These are phyloP conservation scores for Aspergillus pseudoterreus DNA, from an alignment of 2,329 filamentous ascomycete species.

Conservation along the genomic window DNA sequence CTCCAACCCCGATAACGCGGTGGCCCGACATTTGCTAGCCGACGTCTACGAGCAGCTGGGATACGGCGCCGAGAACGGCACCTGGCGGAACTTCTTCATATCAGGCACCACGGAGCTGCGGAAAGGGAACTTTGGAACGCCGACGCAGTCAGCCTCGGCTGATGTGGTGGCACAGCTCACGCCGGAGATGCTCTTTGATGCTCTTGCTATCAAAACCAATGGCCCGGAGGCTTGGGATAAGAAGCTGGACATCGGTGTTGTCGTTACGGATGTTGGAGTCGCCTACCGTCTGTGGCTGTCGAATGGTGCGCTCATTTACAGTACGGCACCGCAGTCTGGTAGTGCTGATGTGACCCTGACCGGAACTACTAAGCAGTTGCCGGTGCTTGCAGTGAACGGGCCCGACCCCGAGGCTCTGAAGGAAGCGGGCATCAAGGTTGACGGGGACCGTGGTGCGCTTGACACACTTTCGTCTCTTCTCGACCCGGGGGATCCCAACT, in stretches of 20 bases:
- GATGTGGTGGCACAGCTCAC: slow-evolving; percentile 3
- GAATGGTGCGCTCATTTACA: slow-evolving; percentile 7
- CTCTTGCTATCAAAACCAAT: slow-evolving; percentile 3
- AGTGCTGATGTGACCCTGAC: background rate
- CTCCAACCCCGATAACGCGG: slow-evolving; percentile 17
- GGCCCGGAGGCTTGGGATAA: slow-evolving; percentile 6
- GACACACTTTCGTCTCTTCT: slow-evolving; percentile 1
- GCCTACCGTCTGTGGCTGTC: slow-evolving; percentile 4
- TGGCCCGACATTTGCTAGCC: slow-evolving; percentile 24
- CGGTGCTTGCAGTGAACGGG: slow-evolving; percentile 1
- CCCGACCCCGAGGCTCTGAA: slow-evolving; percentile 1
- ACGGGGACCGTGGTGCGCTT: background rate
- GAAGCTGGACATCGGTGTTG: background rate
- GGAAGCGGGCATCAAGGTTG: slow-evolving; percentile 1
- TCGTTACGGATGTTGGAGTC: background rate
- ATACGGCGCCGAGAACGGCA: slow-evolving; percentile 37
- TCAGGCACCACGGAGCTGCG: slow-evolving; percentile 27
- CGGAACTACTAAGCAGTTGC: slow-evolving; percentile 1
- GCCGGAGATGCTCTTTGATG: slow-evolving; percentile 6
- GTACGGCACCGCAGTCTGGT: background rate
- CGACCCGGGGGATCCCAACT: slow-evolving; percentile 5
- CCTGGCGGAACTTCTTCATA: slow-evolving; percentile 42
- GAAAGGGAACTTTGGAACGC: slow-evolving; percentile 1
- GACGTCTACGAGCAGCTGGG: slow-evolving; percentile 33
- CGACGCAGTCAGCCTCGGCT: background rate